phyloP scores from a whole-genome alignment of 108 stramenopile species.

The Pseudonitzschia delicatissima region DNA sequence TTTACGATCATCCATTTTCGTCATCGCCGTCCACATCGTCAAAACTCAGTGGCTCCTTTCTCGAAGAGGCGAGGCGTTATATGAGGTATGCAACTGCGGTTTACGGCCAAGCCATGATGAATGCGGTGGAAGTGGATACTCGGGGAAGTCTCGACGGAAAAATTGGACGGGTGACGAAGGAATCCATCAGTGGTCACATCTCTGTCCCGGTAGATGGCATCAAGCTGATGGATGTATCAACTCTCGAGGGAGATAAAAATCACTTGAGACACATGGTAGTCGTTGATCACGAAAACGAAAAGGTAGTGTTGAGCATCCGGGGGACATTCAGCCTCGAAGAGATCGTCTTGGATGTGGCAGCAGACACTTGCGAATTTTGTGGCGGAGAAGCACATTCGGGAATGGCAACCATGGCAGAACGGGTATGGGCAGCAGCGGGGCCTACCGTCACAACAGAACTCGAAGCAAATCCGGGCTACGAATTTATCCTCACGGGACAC shows the following conservation, averaged over 20 bases:
- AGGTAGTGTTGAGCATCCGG: slow-evolving; percentile 47
- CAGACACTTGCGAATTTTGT: slow-evolving; percentile 24
- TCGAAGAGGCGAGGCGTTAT: slow-evolving; percentile 26
- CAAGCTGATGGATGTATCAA: slow-evolving; percentile 30
- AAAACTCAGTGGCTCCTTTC: slow-evolving; percentile 1
- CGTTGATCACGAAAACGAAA: slow-evolving; percentile 30
- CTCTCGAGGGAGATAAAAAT: slow-evolving; percentile 13
- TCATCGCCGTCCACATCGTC: neutral
- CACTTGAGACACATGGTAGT: slow-evolving; percentile 43
- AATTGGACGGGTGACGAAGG: slow-evolving; percentile 4
- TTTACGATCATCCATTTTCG: neutral
- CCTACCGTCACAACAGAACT: slow-evolving; percentile 13
- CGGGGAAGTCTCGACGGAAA: slow-evolving; percentile 15
- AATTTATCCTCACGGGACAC: slow-evolving; percentile 50
- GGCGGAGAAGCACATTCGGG: slow-evolving; percentile 46
- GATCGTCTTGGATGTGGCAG: slow-evolving; percentile 38
- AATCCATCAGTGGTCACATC: slow-evolving; percentile 37
- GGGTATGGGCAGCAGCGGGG: slow-evolving; percentile 25
- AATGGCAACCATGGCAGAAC: slow-evolving; percentile 46
- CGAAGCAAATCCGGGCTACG: slow-evolving; percentile 22
- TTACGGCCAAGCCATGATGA: slow-evolving; percentile 45
- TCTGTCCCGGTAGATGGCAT: slow-evolving; percentile 38
- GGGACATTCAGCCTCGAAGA: slow-evolving; percentile 45
- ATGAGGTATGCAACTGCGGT: slow-evolving; percentile 52
- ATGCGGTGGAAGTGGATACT: slow-evolving; percentile 40